Evolutionary conservation across 352 stramenopile species (phyloP).

Genomic region (Phytopythium ostracodes): DNA sequence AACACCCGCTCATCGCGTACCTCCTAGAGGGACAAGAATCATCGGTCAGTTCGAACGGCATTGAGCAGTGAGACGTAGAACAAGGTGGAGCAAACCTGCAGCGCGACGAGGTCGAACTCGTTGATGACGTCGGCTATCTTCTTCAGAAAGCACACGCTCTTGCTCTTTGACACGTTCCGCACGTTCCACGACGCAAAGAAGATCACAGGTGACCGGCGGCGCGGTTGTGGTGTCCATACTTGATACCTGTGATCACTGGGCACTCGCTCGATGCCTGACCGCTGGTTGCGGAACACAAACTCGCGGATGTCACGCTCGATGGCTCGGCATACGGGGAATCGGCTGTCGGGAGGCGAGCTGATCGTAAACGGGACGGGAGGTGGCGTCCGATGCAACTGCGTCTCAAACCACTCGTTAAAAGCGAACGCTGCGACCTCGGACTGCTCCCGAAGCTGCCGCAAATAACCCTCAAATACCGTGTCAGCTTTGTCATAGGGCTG

Average conservation of each 20-base stretch:
- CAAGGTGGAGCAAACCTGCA: conserved; percentile 25
- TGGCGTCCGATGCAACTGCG: not conserved
- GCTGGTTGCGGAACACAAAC: conserved; percentile 12
- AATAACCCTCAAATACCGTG: not conserved
- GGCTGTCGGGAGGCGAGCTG: not conserved
- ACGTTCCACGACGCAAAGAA: conserved; percentile 73
- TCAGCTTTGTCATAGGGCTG: not conserved
- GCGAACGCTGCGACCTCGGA: not conserved
- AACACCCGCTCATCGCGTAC: conserved; percentile 60
- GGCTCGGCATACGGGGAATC: conserved; percentile 20
- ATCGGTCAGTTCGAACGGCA: not conserved
- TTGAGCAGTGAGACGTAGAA: not conserved
- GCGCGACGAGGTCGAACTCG: conserved; percentile 64
- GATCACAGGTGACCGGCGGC: conserved; percentile 10
- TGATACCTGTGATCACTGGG: not conserved
- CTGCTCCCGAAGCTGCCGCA: not conserved
- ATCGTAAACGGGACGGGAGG: not conserved
- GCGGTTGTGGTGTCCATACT: not conserved
- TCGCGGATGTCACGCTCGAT: conserved; percentile 31
- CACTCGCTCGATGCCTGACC: not conserved
- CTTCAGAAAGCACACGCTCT: conserved; percentile 29
- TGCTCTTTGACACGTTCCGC: conserved; percentile 57
- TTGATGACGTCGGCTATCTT: conserved; percentile 44
- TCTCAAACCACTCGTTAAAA: not conserved
- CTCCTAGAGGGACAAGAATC: conserved; percentile 17